These are phyloP conservation scores for Malus hybrid DNA, from an alignment of 331 rosid species.

Conservation along the genomic window DNA sequence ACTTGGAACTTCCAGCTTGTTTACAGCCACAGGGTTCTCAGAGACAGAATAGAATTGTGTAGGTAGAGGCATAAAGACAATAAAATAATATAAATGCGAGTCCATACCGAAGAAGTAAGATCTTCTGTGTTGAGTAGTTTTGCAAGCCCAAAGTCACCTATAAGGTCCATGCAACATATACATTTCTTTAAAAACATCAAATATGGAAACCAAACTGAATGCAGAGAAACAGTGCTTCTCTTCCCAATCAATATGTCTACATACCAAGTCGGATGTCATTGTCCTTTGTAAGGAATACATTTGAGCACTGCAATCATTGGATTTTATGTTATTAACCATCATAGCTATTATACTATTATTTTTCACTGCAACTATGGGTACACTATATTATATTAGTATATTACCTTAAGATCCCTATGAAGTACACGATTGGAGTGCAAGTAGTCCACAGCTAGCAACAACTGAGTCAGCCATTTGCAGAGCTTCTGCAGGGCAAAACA, in stretches of 20 bases:
- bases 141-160: constrained; percentile 99
- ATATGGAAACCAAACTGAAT: constrained; percentile 14
- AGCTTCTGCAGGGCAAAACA: constrained; percentile 54
- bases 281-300: constrained; percentile 88
- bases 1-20: neutral
- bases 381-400: neutral
- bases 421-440: constrained; percentile 92
- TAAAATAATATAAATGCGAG: constrained; percentile 3
- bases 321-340: constrained; percentile 13
- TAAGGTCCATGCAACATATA: constrained; percentile 20
- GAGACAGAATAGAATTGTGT: neutral
- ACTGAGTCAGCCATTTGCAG: constrained; percentile 93
- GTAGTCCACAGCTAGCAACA: constrained; percentile 90
- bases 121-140: constrained; percentile 82
- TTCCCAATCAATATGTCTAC: constrained; percentile 19
- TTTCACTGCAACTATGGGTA: constrained; percentile 6
- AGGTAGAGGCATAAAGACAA: neutral
- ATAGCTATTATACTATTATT: neutral
- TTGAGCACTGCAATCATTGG: constrained; percentile 78
- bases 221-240: constrained; percentile 1
- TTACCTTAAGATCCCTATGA: constrained; percentile 97
- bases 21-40: neutral
- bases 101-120: constrained; percentile 83
- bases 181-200: constrained; percentile 20
- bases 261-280: constrained; percentile 77